Base-by-base conservation (phyloP, 2,329 filamentous ascomycete genomes). In the Phaeosphaeriaceae sp. region DNA sequence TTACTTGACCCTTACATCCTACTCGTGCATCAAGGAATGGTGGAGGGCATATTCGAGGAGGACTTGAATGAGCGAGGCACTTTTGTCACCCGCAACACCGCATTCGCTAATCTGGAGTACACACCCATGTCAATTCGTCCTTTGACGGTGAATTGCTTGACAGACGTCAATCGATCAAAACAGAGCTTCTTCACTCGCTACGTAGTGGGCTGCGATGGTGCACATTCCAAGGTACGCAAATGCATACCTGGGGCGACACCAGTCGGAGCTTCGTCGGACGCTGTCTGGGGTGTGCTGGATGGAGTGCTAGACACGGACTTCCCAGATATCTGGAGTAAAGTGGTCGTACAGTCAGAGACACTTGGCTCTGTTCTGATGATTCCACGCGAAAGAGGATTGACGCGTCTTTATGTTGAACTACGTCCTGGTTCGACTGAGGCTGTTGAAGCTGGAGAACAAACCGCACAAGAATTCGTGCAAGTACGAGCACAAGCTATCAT, bases 291-390 rank as follows among this genome's bases (percentile, higher is more conserved):
- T 54, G 89, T 92, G 2, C 78, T 92, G 2, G 89, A 92, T 71
- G 89, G 89, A 65, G 86, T 87, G 71, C 76, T 91, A 10, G 86
- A 89, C 45, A 91, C 89, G 7, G 84, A 91, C 71, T 91, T 92
- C 65, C 89, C 89, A 1, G 89, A 91, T 67, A 85, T 91, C 49
- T 91, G 89, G 88, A 89, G 86, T 73, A 91, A 91, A 77, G 88
- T 88, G 0, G 84, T 90, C 0, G 83, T 91, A 7, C 88, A 89
- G 63, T 89, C 87, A 2, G 86, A 91, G 60, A 82, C 86, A 57
- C 82, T 86, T 46, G 89, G 89, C 2, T 90, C 89, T 0, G 87
- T 91, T 47, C 81, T 92, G n/a, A 89, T 90, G 73, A 89, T 91
- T 53, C 90, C 90, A 4, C 85, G 89, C 41, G 89, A 92, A 74